Evolutionary conservation across 2,329 filamentous ascomycete species (phyloP).

Genomic region (Nemania abortiva): DNA sequence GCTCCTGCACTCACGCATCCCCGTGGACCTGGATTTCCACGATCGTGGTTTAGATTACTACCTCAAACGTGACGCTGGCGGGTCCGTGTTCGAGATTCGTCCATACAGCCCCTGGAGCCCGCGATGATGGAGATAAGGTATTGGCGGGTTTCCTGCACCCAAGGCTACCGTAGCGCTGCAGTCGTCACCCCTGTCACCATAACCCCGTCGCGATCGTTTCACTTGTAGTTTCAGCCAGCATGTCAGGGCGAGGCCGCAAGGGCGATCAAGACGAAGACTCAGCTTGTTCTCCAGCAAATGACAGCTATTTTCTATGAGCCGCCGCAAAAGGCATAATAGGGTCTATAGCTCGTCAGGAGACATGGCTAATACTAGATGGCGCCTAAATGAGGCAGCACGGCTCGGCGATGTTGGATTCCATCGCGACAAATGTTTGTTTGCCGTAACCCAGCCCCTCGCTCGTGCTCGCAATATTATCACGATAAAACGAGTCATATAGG

Average conservation of each 20-base stretch:
- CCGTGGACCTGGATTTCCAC: slow-evolving; percentile 30
- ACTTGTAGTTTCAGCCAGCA: slow-evolving; percentile 37
- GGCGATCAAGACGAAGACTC: slow-evolving; percentile 22
- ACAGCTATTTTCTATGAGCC: background rate
- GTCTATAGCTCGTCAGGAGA: slow-evolving; percentile 1
- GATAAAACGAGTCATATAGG: background rate
- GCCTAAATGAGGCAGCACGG: slow-evolving; percentile 14
- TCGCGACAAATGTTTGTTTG: background rate
- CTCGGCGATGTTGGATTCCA: slow-evolving; percentile 14
- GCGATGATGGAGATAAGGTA: slow-evolving; percentile 16
- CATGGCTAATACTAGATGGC: slow-evolving; percentile 6
- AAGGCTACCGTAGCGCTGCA: slow-evolving; percentile 21
- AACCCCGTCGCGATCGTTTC: slow-evolving; percentile 36
- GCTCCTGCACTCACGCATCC: slow-evolving; percentile 29
- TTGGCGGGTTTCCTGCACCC: slow-evolving; percentile 22
- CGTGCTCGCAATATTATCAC: background rate
- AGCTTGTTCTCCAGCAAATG: slow-evolving; percentile 2
- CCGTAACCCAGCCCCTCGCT: background rate
- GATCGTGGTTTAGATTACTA: slow-evolving; percentile 31
- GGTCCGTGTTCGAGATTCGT: slow-evolving; percentile 36
- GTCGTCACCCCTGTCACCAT: slow-evolving; percentile 22
- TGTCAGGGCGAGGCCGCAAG: slow-evolving; percentile 23
- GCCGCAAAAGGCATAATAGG: slow-evolving; percentile 15
- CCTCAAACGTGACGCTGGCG: slow-evolving; percentile 34
- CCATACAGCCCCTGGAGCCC: slow-evolving; percentile 29